Base-by-base conservation (phyloP, 495 filamentous ascomycete genomes). In the Cenococcum geophilum region DNA sequence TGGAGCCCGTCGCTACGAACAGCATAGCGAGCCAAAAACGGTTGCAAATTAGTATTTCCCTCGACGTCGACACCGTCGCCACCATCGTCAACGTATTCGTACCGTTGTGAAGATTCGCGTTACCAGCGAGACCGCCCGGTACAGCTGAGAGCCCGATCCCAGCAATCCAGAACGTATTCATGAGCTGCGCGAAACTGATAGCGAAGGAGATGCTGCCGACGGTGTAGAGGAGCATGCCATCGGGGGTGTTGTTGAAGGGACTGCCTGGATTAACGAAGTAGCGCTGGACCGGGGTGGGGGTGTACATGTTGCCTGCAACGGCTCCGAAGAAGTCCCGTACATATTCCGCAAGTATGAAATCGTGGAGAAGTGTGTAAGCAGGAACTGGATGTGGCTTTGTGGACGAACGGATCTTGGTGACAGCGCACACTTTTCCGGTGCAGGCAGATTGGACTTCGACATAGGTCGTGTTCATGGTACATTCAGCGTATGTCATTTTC, bases 101-200 rank as follows among this genome's bases (percentile, higher is more conserved):
- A 9, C 22, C 40, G 37, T 16, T 12, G 32, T 53, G 18, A 9
- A 52, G 12, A 23, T 32, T 27, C 25, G 49, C 18, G 9, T 0
- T 16, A 10, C 14, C 18, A 1, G 11, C 16, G 25, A 51, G 18
- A 14, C 48, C 48, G 11, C 47, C 43, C 20, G 35, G 16, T 4
- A 34, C 45, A 11, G 55, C 2, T 1, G 61, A 47, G 22, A 63
- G 34, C 1, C 56, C 57, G 27, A 56, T 59, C 4, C 56, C 35
- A 12, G 60, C 55, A 12, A 45, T 37, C 60, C 64, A 67, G 51
- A 34, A 62, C 5, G 55, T 59, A 21, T 67, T 67, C 50, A 67
- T 10, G 16, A 67, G 42, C 50, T 63, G 55, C 0, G 56, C 57
- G 12, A 67, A 25, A 12, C 35, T 55, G n/a, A 48, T 63, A 11